Evolutionary conservation across 2,329 filamentous ascomycete genomes (phyloP), one percentile per base, ranked within the genome.

Genomic region (Cordyceps cateniannulata): DNA sequence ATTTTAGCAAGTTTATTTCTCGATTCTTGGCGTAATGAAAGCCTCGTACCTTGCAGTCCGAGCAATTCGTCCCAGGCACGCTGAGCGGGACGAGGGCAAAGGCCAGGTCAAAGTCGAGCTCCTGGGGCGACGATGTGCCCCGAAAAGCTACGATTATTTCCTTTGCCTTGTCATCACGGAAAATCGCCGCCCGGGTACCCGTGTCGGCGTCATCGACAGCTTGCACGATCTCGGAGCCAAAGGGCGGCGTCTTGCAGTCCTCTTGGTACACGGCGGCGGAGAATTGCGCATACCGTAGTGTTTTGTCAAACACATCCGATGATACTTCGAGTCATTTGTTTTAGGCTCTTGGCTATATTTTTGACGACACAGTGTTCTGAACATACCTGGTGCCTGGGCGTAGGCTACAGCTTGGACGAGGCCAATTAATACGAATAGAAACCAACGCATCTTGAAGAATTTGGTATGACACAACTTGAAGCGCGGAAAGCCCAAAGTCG

Each of bases 101-200:
- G 14, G 57, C 29, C 32, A 60, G 57, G 25, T 60, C 57, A 16
- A 35, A 35, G 49, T 60, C 57, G n/a, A 60, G 48, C 25, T 52
- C 57, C 25, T 7, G 25, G 1, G 57, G 57, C 14, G 57, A 42
- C 14, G 57, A 53, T 16, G 79, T 80, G 63, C 85, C 85, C 35
- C 81, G 78, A 72, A 84, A 80, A 38, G 80, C 75, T 27, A 84
- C 68, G 22, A 86, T 79, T 57, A 87, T 81, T 51, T 79, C 70
- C 58, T 76, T 64, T 63, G 29, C 49, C 32, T 61, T 44, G 2
- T 54, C 59, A 20, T 63, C 62, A 4, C 59, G 45, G 29, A 57
- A 61, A 6, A 63, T 38, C 3, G 54, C 48, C 18, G 48, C 62
- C 1, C 58, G 53, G 3, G 62, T 59, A n/a, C 61, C 53, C 8